Base-by-base conservation (phyloP, 2,329 filamentous ascomycete genomes). In the Macroventuria anomochaeta region DNA sequence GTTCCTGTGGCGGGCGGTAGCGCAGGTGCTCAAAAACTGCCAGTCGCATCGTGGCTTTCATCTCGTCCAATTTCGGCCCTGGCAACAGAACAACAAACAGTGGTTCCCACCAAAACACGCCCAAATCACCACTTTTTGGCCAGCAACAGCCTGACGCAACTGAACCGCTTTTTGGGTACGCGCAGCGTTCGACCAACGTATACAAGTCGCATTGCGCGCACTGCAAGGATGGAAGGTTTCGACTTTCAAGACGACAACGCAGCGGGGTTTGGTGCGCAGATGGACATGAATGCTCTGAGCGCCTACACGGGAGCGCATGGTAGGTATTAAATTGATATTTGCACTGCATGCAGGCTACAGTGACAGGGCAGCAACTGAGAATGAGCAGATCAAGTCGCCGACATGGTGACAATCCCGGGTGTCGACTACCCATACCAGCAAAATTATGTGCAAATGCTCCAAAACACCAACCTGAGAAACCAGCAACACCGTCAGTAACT, bases 11-110 rank as follows among this genome's bases (percentile, higher is more conserved):
- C 41, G 29, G 25, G 11, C 3, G 26, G 43, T 37, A 20, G 31
- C 21, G 11, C 12, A 33, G 43, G 38, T 43, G 11, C 43, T 42
- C 32, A n/a, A 8, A 1, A 7, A 32, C 11, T 25, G 37, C 36
- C 49, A 20, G 12, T 43, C 12, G 53, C 47, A 28, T 41, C 48
- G 42, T 38, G 7, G 39, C 46, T 57, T 58, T 50, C 57, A 25
- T 61, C 55, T 58, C 50, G 39, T 50, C 38, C 46, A 31, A 44
- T 12, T n/a, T 55, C 42, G 34, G 40, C 52, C 52, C 34, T 57
- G 25, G 55, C 59, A 59, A 58, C 55, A 33, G 20, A 31, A 33
- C 12, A 44, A 49, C 28, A 40, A 55, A 40, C 37, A 38, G 15
- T 13, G 13, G 12, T 23, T 4, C 17, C 40, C 37, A 53, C 12